These are phyloP conservation scores for Cadophora sp. DNA, from an alignment of 2,329 filamentous ascomycete species.

Conservation along the genomic window DNA sequence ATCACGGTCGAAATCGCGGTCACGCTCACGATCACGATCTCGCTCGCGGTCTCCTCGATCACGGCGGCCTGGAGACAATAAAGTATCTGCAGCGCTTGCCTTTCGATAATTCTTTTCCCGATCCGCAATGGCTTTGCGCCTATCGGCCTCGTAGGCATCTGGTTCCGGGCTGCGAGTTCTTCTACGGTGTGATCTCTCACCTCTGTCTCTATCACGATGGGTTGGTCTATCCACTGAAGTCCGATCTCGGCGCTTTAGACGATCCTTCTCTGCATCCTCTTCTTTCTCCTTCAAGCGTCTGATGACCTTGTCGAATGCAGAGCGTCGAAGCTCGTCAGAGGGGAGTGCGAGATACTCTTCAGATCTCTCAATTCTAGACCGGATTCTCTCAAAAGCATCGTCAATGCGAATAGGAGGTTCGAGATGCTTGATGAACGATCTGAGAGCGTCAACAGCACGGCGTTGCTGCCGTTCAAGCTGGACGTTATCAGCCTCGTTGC, in stretches of 20 bases:
- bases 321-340: conserved; percentile 81
- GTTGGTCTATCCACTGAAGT: conserved; percentile 52
- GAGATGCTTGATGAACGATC: conserved; percentile 86
- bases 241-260: conserved; percentile 63
- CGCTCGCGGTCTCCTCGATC: conserved; percentile 45
- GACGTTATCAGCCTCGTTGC: conserved; percentile 83
- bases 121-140: conserved; percentile 90
- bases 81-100: conserved; percentile 70
- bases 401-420: conserved; percentile 79
- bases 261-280: conserved; percentile 76
- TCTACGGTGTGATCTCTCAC: conserved; percentile 71
- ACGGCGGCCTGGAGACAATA: conserved; percentile 52
- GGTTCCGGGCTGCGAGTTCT: conserved; percentile 88
- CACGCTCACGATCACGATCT: conserved; percentile 47
- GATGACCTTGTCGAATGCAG: conserved; percentile 91
- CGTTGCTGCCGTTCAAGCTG: conserved; percentile 85
- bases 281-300: conserved; percentile 91
- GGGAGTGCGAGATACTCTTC: conserved; percentile 85
- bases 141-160: conserved; percentile 94
- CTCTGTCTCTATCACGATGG: conserved; percentile 59
- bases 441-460: conserved; percentile 81
- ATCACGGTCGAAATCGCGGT: conserved; percentile 43
- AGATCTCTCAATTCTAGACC: conserved; percentile 76
- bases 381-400: conserved; percentile 91
- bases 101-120: conserved; percentile 94